Conservation (phyloP, 2,329 filamentous ascomycete species). For the Cercospora canescens region DNA sequence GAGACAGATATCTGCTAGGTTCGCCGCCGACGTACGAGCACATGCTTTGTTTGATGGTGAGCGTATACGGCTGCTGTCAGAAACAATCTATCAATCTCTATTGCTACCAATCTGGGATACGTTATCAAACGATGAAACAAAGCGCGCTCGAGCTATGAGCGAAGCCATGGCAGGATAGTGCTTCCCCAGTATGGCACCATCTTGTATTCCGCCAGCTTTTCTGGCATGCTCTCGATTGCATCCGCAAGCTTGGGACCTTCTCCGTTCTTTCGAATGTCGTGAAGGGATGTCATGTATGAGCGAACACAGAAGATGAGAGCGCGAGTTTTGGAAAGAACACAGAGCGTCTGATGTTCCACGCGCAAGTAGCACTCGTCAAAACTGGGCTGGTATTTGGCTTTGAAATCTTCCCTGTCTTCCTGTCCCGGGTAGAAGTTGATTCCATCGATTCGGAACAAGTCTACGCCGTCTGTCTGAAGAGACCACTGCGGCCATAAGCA, state of each 20-base stretch:
- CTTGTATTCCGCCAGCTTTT: neutral
- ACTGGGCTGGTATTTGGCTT: neutral
- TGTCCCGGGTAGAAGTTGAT: neutral
- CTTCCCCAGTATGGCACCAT: neutral
- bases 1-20: too few relatives aligned
- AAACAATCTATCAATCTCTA: too few relatives aligned
- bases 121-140: too few relatives aligned
- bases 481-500: neutral
- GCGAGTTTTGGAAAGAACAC: neutral
- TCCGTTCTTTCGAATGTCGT: neutral
- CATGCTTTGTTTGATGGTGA: too few relatives aligned
- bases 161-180: neutral
- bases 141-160: neutral
- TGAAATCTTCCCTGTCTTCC: neutral
- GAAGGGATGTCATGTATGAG: neutral
- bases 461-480: neutral
- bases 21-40: too few relatives aligned
- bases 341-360: neutral
- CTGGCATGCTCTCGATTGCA: neutral
- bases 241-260: neutral
- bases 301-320: neutral
- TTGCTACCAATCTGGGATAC: too few relatives aligned
- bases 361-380: neutral
- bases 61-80: too few relatives aligned
- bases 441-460: neutral